Conservation (phyloP, 2,329 filamentous ascomycete species). For the Chaetomium globosum region DNA sequence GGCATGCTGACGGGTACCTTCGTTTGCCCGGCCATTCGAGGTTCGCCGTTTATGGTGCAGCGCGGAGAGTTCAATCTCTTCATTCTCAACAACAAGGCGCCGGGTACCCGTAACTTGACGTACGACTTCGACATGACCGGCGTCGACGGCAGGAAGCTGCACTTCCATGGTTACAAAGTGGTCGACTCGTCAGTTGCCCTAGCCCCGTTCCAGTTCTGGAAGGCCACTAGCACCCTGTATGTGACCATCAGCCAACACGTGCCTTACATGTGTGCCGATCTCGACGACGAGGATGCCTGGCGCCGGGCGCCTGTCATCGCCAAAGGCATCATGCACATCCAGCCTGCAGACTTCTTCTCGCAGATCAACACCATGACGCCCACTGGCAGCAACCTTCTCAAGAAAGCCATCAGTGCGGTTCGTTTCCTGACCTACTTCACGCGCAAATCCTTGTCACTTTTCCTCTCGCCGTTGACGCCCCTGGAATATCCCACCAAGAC, state of each 20-base stretch:
- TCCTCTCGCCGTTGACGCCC: slow-evolving; percentile 57
- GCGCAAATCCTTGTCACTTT: slow-evolving; percentile 54
- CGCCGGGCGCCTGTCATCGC: slow-evolving; percentile 53
- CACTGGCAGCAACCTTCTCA: slow-evolving; percentile 51
- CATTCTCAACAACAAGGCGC: slow-evolving; percentile 53
- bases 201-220: slow-evolving; percentile 60
- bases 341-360: slow-evolving; percentile 55
- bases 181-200: slow-evolving; percentile 63
- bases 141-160: slow-evolving; percentile 54
- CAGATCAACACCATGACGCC: slow-evolving; percentile 58
- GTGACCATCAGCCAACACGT: slow-evolving; percentile 56
- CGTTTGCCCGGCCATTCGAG: slow-evolving; percentile 56
- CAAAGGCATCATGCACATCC: slow-evolving; percentile 61
- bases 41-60: slow-evolving; percentile 63
- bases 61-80: slow-evolving; percentile 62
- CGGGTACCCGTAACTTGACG: slow-evolving; percentile 61
- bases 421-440: slow-evolving; percentile 61
- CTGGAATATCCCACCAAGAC: slow-evolving; percentile 58
- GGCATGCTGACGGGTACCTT: slow-evolving; percentile 63
- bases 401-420: slow-evolving; percentile 50
- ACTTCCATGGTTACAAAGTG: slow-evolving; percentile 65
- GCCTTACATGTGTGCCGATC: slow-evolving; percentile 35
- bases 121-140: slow-evolving; percentile 65
- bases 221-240: slow-evolving; percentile 63
- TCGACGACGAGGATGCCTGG: slow-evolving; percentile 46